Conservation (phyloP, 805 yeast genomes). For the Saturnispora gosingensis region DNA sequence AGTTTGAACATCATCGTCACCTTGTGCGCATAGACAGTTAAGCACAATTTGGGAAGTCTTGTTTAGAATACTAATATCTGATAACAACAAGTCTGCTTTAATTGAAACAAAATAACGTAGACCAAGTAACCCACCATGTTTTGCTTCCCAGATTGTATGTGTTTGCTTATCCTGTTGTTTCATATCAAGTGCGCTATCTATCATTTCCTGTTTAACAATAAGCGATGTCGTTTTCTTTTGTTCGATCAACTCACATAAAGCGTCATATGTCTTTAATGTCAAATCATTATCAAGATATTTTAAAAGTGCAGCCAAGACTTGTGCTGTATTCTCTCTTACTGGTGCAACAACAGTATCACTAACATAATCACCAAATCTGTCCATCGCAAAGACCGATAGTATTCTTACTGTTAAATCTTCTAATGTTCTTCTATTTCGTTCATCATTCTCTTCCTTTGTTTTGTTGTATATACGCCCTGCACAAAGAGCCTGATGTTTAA, state of each 20-base stretch:
- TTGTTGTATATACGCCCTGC: conserved; percentile 75
- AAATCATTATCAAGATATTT: conserved; percentile 57
- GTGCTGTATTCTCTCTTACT: conserved; percentile 94
- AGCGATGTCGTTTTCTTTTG: conserved; percentile 33
- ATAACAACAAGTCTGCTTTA: conserved; percentile 64
- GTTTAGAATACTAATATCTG: conserved; percentile 50
- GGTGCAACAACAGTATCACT: conserved; percentile 98
- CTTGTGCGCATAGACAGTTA: conserved; percentile 88
- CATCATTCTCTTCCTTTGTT: conserved; percentile 50
- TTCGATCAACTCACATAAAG: conserved; percentile 58
- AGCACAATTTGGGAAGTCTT: conserved; percentile 76
- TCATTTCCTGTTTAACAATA: conserved; percentile 17
- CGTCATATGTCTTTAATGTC: conserved; percentile 53
- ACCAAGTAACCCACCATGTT: conserved; percentile 96
- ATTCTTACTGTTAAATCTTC: conserved; percentile 85
- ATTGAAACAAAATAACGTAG: conserved; percentile 86
- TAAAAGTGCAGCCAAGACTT: conserved; percentile 80
- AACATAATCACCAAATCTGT: conserved; percentile 93
- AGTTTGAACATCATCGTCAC: conserved; percentile 96
- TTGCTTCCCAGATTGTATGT: conserved; percentile 77
- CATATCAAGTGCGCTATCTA: neutral
- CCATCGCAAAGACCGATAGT: conserved; percentile 80
- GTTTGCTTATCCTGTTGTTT: conserved; percentile 30
- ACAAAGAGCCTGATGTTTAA: conserved; percentile 65
- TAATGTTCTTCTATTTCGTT: conserved; percentile 55